A percentile compares a stretch with the other conserved stretches of the same genome.
phyloP scores from a whole-genome alignment of 371 early-diverging fungal species.

The Circinella umbellata region DNA sequence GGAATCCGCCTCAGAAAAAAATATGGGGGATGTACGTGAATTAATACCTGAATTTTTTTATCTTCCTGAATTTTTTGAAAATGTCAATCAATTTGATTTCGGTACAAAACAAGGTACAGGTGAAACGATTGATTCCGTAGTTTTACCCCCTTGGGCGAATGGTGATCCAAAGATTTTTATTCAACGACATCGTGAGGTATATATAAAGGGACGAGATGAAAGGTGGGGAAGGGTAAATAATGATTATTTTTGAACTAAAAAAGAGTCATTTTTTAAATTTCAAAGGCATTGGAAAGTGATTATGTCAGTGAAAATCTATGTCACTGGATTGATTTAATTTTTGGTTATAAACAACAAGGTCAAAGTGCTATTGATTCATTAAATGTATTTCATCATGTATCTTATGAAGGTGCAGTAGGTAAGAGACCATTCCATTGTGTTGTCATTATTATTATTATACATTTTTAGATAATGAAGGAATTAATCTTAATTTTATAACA shows the following conservation, averaged over 20 bases:
- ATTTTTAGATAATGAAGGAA: neutral
- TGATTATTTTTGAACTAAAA: too few species aligned
- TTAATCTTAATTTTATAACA: conserved; percentile 7
- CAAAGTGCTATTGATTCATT: conserved; percentile 78
- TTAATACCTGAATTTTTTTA: conserved; percentile 92
- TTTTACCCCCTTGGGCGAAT: conserved; percentile 87
- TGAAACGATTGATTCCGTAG: conserved; percentile 76
- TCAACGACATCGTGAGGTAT: conserved; percentile 78
- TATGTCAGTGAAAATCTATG: conserved; percentile 85
- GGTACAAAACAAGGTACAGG: conserved; percentile 77
- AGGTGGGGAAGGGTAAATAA: too few species aligned
- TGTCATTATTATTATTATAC: too few species aligned
- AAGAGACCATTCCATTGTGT: too few species aligned
- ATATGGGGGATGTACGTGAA: conserved; percentile 86
- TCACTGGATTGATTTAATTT: conserved; percentile 91
- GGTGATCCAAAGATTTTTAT: conserved; percentile 88
- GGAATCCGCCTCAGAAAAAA: conserved; percentile 73
- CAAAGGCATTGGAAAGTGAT: conserved; percentile 86
- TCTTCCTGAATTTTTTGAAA: conserved; percentile 84
- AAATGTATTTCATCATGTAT: conserved; percentile 90
- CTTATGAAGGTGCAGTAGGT: conserved; percentile 91
- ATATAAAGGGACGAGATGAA: neutral
- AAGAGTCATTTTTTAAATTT: neutral
- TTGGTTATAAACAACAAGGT: conserved; percentile 91
- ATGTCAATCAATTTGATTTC: conserved; percentile 86